A percentile compares a stretch with the other conserved stretches of the same genome.
Conservation (phyloP, 495 filamentous ascomycete genomes). For the Lophium mytilinum region DNA sequence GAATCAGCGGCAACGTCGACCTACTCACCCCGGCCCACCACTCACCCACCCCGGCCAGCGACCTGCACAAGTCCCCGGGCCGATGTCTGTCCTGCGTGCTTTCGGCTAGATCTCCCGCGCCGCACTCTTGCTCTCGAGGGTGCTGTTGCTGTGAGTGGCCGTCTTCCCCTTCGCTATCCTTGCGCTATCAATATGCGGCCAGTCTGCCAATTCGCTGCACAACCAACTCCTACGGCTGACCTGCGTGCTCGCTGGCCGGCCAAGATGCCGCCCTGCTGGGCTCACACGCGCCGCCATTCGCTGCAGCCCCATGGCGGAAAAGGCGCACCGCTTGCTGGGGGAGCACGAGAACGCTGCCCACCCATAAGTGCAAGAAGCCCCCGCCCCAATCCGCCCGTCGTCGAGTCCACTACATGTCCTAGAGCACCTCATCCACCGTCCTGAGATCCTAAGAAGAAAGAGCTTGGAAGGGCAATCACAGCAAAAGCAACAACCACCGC, state of each 20-base stretch:
- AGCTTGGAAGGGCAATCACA: background rate
- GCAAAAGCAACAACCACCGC: background rate
- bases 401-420: conserved; percentile 1
- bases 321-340: background rate
- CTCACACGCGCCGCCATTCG: conserved; percentile 1
- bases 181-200: conserved; percentile 2
- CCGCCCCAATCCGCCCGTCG: background rate
- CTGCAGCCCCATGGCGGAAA: background rate
- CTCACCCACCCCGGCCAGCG: background rate
- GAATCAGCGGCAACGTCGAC: too few species aligned
- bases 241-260: conserved; percentile 6
- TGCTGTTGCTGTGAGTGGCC: conserved; percentile 6
- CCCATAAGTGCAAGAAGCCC: conserved; percentile 5
- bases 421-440: background rate
- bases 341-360: background rate
- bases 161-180: conserved; percentile 1
- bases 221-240: background rate
- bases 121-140: background rate
- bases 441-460: background rate
- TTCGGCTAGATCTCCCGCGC: conserved; percentile 2
- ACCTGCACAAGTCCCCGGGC: background rate
- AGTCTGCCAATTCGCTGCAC: background rate
- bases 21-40: too few species aligned
- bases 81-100: conserved; percentile 3
- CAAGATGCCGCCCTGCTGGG: conserved; percentile 1